Base-by-base conservation (phyloP, 148 eudicot species). In the Cornus florida region DNA sequence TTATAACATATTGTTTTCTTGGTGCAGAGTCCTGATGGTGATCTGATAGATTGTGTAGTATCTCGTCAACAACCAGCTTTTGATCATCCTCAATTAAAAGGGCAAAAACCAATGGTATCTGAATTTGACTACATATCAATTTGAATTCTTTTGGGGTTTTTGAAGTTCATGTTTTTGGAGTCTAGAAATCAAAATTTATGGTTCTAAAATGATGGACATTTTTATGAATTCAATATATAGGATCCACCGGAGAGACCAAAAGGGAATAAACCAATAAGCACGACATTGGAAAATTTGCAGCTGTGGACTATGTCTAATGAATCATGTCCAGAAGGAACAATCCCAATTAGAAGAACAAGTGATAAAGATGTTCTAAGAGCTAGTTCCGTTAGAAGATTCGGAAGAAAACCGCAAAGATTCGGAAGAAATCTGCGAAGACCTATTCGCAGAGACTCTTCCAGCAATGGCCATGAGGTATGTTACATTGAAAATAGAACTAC, bases 1-100 rank as follows among this genome's bases (percentile, higher is more conserved):
- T 53, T 53, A 12, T 12, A 11, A 3, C 4, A 13, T 46, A 31
- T 35, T 72, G 28, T 20, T n/a, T 22, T 6, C 67, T 4, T 75
- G 60, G 35, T 68, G 76, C 84, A 92, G 97, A 92, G 97, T 76
- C 78, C 88, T 67, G 94, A 92, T 82, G 97, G 97, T 10, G 97
- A 92, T 87, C 59, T 91, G 62, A 89, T 92, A 78, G 97, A 92
- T 75, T 92, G 97, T 80, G 82, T 92, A 0, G 39, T 68, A 68
- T 59, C 88, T 77, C 90, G 91, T 83, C 86, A 89, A 32, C 97
- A 92, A 82, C 89, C 90, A 76, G 92, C 97, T 66, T 92, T 92
- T 85, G 97, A 92, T 81, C 97, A 92, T 65, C 97, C 94, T 22
- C 59, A 77, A 64, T 72, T 92, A 66, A 85, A 80, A 85, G 97